A percentile compares a stretch with the other conserved stretches of the same genome.
phyloP scores from a whole-genome alignment of 352 stramenopile species.

The Pelagophyceae sp. region DNA sequence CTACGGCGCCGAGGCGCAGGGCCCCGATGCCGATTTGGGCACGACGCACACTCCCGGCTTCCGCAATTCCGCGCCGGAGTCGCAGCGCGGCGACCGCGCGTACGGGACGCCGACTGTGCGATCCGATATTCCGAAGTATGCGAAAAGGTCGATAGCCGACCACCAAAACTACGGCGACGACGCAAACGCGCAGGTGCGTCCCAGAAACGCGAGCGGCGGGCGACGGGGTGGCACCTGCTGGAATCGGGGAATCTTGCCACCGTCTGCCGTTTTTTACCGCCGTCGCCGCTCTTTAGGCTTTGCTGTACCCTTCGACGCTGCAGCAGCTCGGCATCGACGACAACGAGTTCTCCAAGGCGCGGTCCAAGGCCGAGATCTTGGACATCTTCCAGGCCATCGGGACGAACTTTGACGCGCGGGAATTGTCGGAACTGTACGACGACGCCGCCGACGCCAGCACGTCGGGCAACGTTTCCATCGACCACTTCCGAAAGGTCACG shows the following conservation, averaged over 20 bases:
- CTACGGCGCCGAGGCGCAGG: constrained; percentile 65
- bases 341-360: constrained; percentile 61
- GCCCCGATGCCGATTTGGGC: constrained; percentile 66
- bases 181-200: constrained; percentile 53
- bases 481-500: background rate
- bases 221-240: no score
- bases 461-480: background rate
- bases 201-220: no score
- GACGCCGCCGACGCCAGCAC: background rate
- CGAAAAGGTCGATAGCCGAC: constrained; percentile 65
- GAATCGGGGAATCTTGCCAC: no score
- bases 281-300: no score
- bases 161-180: constrained; percentile 80
- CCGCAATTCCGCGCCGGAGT: constrained; percentile 45
- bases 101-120: constrained; percentile 74
- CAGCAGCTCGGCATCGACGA: constrained; percentile 63
- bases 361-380: constrained; percentile 43
- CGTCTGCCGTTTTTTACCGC: no score
- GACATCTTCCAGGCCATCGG: background rate
- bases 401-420: background rate
- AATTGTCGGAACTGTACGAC: background rate
- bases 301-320: constrained; percentile 72
- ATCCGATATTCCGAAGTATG: constrained; percentile 61
- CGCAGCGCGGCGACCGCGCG: constrained; percentile 38
- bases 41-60: constrained; percentile 65